Base-by-base conservation (phyloP, 2,329 filamentous ascomycete genomes). In the Cercospora nicotianae region DNA sequence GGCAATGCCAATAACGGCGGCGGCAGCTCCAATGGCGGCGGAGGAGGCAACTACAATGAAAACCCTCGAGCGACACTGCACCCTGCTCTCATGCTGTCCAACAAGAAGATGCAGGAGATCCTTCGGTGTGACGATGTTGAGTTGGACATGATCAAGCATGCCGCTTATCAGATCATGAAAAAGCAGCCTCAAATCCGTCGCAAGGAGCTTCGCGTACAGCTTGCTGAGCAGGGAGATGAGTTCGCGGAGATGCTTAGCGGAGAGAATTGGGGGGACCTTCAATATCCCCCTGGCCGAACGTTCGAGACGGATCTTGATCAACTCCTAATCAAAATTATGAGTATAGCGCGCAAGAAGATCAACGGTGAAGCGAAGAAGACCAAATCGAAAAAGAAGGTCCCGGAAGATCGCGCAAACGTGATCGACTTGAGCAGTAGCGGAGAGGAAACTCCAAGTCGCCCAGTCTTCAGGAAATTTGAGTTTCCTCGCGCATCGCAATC, bases 291-390 rank as follows among this genome's bases (percentile, higher is more conserved):
- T 18, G 36, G 36, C 10, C 7, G 59, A 23, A 61, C 33, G 1
- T 63, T 63, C 45, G 61, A 63, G 18, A 31, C 42, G 18, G 61
- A 63, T 20, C 10, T 63, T 23, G 48, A 57, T 39, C 26, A 53
- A 1, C 45, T 63, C 5, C 28, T 63, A 12, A 63, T 63, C 45
- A 63, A 63, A 10, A 63, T 63, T 12, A 63, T 63, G 61, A 33
- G 39, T 12, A 57, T 63, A 12, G 61, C 61, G 4, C 31, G 59
- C 5, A 36, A 28, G 23, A 61, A 61, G 9, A 36, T 61, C 18
- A 61, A 60, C 3, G n/a, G 31, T 8, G 59, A 61, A 26, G 59
- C 59, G 13, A 61, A 61, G 36, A 30, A 20, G 59, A 16, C 8
- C 1, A 39, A 33, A 10, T 26, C 31, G 23, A 61, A 45, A 3